Evolutionary conservation across 106 monocot species (phyloP).

Genomic region (Dactylorhiza incarnata): DNA sequence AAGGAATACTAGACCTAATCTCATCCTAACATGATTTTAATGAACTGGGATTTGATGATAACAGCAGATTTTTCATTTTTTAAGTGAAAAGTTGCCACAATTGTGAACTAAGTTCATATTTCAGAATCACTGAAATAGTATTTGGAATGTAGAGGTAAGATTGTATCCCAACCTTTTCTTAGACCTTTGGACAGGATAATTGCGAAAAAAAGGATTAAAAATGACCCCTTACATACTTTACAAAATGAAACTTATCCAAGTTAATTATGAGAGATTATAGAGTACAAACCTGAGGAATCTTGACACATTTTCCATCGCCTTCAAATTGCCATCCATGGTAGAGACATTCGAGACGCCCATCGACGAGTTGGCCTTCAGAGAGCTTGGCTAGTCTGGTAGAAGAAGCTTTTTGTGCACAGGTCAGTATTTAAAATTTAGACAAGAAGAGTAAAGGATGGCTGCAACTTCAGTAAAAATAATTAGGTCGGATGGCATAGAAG

Average conservation of each 20-base stretch:
- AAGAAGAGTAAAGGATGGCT: neutral
- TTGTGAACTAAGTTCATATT: neutral
- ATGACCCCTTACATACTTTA: neutral
- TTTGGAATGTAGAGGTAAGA: neutral
- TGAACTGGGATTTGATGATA: neutral
- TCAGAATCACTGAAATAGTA: neutral
- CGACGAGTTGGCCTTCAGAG: slow-evolving; percentile 80
- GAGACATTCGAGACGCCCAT: slow-evolving; percentile 82
- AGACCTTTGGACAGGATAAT: neutral
- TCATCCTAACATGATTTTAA: neutral
- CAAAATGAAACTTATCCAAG: neutral
- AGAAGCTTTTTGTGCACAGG: neutral
- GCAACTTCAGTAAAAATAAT: neutral
- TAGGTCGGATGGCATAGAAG: neutral
- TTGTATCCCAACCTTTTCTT: neutral
- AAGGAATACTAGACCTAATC: neutral
- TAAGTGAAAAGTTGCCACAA: neutral
- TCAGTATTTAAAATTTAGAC: neutral
- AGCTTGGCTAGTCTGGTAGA: slow-evolving; percentile 71
- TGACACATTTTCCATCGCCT: slow-evolving; percentile 76
- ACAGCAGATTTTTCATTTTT: neutral
- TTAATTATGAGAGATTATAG: neutral
- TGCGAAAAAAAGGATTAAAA: neutral
- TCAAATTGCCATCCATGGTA: slow-evolving; percentile 99
- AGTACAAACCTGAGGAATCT: slow-evolving; percentile 66